Percentiles rank a stretch among this genome's conserved stretches.
Conservation (phyloP, 345 rosid species). For the Draba incana region DNA sequence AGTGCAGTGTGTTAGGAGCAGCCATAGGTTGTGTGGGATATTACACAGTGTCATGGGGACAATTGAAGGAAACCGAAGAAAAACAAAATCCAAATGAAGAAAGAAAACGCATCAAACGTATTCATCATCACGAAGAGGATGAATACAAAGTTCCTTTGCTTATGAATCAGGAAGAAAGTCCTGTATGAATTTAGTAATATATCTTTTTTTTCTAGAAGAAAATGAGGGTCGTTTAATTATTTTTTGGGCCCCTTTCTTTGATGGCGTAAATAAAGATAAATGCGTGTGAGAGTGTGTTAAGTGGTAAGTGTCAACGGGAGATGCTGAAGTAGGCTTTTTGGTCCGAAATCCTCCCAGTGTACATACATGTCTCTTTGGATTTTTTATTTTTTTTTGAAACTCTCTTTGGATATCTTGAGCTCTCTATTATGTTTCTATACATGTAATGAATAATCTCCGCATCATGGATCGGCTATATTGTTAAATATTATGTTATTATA, state of each 20-base stretch:
- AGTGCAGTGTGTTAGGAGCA: conserved; percentile 70
- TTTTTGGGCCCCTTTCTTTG: conserved; percentile 27
- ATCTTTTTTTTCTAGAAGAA: conserved; percentile 1
- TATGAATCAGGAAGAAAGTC: conserved; percentile 48
- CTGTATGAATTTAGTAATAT: conserved; percentile 33
- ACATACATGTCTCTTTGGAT: no score
- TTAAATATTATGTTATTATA: background rate
- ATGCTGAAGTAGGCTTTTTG: conserved; percentile 45
- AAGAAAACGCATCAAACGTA: conserved; percentile 35
- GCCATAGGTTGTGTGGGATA: conserved; percentile 64
- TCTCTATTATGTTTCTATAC: conserved; percentile 17
- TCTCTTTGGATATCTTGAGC: conserved; percentile 5
- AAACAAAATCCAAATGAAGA: conserved; percentile 23
- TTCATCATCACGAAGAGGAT: conserved; percentile 30
- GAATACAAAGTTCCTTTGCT: conserved; percentile 54
- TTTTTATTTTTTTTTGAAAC: no score
- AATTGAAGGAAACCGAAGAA: conserved; percentile 51
- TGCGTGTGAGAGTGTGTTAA: conserved; percentile 28
- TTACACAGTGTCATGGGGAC: conserved; percentile 64
- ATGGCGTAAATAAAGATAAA: conserved; percentile 34
- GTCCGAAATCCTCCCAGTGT: conserved; percentile 39
- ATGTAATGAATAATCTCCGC: conserved; percentile 2
- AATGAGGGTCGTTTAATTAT: conserved; percentile 26
- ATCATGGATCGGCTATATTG: background rate
- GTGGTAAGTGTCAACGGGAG: conserved; percentile 29